Evolutionary conservation across 768 basidiomycete genomes (phyloP).

Genomic region (Coprinopsis cinerea): DNA sequence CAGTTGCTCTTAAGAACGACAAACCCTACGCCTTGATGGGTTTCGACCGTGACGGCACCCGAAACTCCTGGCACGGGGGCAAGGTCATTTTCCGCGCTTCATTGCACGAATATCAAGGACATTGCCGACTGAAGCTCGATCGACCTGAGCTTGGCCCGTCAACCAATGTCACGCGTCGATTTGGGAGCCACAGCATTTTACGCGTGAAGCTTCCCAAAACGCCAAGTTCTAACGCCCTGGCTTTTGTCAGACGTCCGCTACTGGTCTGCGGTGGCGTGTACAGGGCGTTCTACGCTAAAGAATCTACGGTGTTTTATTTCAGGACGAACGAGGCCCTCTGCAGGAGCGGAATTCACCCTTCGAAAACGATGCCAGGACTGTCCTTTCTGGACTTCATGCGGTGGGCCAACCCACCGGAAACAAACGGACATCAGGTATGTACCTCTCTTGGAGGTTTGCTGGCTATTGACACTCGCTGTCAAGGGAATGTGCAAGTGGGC

Average conservation of each 20-base stretch:
- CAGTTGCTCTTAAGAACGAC: conserved; percentile 33
- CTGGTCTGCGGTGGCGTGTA: conserved; percentile 50
- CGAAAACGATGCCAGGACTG: conserved; percentile 16
- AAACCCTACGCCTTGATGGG: conserved; percentile 20
- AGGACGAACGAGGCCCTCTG: conserved; percentile 41
- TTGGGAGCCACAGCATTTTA: conserved; percentile 57
- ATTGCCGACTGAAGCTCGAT: conserved; percentile 40
- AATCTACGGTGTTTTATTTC: conserved; percentile 48
- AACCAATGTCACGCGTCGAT: conserved; percentile 49
- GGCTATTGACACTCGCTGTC: background rate
- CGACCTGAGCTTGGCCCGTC: conserved; percentile 49
- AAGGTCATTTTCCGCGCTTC: conserved; percentile 46
- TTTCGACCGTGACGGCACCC: conserved; percentile 4
- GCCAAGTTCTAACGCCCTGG: conserved; percentile 29
- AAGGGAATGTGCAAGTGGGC: conserved; percentile 63
- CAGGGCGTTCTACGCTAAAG: conserved; percentile 57
- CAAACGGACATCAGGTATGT: conserved; percentile 47
- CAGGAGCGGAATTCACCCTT: background rate
- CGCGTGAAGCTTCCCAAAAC: conserved; percentile 37
- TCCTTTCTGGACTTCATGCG: conserved; percentile 44
- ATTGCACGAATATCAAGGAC: conserved; percentile 11
- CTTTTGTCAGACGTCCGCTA: conserved; percentile 44
- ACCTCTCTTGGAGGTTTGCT: background rate
- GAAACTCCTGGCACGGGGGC: conserved; percentile 51
- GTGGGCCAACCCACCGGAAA: conserved; percentile 46